A percentile compares a stretch with the other conserved stretches of the same genome.
Evolutionary conservation across 1,284 basidiomycete genomes (phyloP).

Genomic region (Leccinum subrobustum): DNA sequence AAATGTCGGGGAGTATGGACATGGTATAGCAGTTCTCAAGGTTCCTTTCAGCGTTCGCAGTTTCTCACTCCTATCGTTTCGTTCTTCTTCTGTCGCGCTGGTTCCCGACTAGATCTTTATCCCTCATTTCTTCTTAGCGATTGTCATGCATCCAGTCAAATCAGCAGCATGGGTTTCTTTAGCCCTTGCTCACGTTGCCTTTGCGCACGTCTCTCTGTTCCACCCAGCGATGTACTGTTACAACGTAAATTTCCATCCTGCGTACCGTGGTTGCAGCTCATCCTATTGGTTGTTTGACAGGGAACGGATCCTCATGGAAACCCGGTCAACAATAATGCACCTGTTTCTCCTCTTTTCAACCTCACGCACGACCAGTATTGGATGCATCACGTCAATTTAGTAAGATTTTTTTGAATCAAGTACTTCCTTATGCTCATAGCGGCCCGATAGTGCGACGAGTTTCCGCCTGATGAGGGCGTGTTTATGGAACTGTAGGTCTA

Average conservation of each 20-base stretch:
- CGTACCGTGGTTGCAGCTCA: conserved; percentile 1
- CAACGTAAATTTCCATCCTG: conserved; percentile 8
- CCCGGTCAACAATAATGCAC: not conserved
- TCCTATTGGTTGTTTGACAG: not conserved
- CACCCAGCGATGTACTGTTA: conserved; percentile 3
- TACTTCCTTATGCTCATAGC: not conserved
- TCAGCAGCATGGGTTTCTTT: conserved; percentile 8
- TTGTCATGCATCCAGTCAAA: conserved; percentile 1
- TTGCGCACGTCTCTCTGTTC: conserved; percentile 5
- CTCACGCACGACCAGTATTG: conserved; percentile 1
- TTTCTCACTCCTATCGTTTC: not conserved
- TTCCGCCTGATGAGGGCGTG: conserved; percentile 1
- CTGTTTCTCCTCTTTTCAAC: not conserved
- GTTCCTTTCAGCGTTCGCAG: not conserved
- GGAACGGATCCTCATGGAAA: not conserved
- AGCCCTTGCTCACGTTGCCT: conserved; percentile 11
- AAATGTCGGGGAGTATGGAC: not conserved
- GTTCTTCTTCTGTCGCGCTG: conserved; percentile 7
- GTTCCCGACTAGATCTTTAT: conserved; percentile 1
- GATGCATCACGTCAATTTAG: conserved; percentile 2
- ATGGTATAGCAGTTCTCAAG: not conserved
- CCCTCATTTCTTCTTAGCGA: not conserved
- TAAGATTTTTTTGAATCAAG: not conserved
- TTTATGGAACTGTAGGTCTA: conserved; percentile 13
- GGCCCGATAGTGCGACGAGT: not conserved